Base-by-base conservation (phyloP, 2,329 filamentous ascomycete species). In the Phialophora macrospora region DNA sequence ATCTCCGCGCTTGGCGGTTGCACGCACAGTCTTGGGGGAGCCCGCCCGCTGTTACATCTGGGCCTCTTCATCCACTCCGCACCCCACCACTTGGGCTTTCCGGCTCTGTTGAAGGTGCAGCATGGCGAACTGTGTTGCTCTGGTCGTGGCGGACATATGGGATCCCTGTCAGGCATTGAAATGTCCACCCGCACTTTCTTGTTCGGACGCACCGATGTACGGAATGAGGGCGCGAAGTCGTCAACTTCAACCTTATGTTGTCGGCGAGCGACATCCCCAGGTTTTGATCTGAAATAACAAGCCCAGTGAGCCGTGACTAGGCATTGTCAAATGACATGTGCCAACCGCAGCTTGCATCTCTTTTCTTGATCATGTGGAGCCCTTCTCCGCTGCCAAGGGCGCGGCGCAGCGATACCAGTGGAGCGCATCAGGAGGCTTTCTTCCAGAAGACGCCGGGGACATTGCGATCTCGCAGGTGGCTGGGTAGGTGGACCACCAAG, bases 351-450 rank as follows among this genome's bases (percentile, higher is more conserved):
- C 55, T 24, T 44, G 55, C 41, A 49, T 32, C 30, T 38, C 17
- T 24, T 49, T 34, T 49, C 56, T 34, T 59, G 56, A n/a, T 49
- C 38, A 30, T 28, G 56, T 59, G 56, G 56, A 59, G 56, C 9
- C 34, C 9, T 59, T 59, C 56, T 59, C 56, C 41, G 56, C 56
- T 34, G 56, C 56, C 56, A 59, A 59, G 56, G 41, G 56, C 56
- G 44, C 46, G 28, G 56, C 41, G 26, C 46, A 4, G 17, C 20
- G 26, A 46, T 24, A 20, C 12, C 48, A 51, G 48, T 51, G 20
- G 24, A 28, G 48, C 24, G 48, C 48, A 17, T 51, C 32, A 24
- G 28, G 34, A 46, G 26, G 5, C 55, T 44, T 34, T 17, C 56
- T 34, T 59, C 41, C 26, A 59, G 56, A 59, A 59, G 17, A n/a